phyloP scores from a whole-genome alignment of 352 stramenopile species.

The Pythium coloratum region DNA sequence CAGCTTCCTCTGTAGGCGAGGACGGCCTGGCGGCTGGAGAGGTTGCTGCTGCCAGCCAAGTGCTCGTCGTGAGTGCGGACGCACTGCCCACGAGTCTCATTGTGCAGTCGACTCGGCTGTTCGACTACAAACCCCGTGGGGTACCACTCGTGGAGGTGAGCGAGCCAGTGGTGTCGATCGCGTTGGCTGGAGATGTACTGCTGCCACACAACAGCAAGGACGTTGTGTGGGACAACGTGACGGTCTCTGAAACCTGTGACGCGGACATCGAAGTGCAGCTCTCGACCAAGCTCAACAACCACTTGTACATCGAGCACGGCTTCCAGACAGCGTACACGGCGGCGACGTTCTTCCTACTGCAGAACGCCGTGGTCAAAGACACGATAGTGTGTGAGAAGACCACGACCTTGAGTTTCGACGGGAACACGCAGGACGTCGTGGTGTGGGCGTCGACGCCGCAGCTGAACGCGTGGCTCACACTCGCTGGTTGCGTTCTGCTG shows the following conservation, averaged over 20 bases:
- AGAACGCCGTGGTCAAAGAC: slow-evolving; percentile 6
- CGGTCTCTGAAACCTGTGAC: not conserved
- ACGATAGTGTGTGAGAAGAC: not conserved
- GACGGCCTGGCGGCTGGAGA: not conserved
- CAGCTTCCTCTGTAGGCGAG: not conserved
- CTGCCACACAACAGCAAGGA: not conserved
- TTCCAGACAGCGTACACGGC: slow-evolving; percentile 6
- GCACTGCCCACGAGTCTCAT: not conserved
- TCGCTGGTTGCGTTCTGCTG: not conserved
- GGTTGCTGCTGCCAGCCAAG: not conserved
- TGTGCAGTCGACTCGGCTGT: not conserved
- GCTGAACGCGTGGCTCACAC: slow-evolving; percentile 1
- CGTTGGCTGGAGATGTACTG: not conserved
- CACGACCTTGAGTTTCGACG: not conserved
- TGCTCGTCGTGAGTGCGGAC: slow-evolving; percentile 3
- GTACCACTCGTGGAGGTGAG: slow-evolving; percentile 12
- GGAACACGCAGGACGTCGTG: not conserved
- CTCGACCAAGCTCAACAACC: not conserved
- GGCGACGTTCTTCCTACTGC: slow-evolving; percentile 6
- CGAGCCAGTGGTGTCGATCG: not conserved
- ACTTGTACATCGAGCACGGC: slow-evolving; percentile 10
- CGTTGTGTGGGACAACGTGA: not conserved
- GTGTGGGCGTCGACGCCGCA: not conserved
- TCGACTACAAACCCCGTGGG: not conserved
- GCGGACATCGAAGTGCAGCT: not conserved